Base-by-base conservation (phyloP, 2,329 filamentous ascomycete genomes). In the Penicillium oxalicum region DNA sequence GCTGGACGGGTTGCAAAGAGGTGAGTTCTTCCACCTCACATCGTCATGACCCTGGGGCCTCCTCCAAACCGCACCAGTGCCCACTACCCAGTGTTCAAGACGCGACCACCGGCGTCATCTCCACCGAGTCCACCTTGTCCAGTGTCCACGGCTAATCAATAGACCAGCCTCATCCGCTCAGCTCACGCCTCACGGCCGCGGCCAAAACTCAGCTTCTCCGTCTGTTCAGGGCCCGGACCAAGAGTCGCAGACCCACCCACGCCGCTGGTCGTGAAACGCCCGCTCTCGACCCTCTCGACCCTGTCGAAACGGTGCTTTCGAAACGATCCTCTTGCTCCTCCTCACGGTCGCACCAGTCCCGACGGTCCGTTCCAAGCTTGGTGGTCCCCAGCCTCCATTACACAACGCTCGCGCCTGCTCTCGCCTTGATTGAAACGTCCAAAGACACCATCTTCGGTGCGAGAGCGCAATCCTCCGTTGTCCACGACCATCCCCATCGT, bases 211-310 rank as follows among this genome's bases (percentile, higher is more conserved):
- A 32, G 29, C 29, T 11, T 32, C 3, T 32, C 11, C 29, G 29
- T 11, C 29, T 32, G 29, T 32, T 32, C 29, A 32, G 29, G 29
- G 29, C 29, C 11, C 11, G 29, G 11, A 11, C 74, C 77, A 18
- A 18, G 18, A 18, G 18, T 18, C 18, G 18, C 67, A 72, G 74
- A 61, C 76, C 71, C 29, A 71, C 68, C 47, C 65, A 69, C 67
- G 72, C 74, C 60, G 75, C 72, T 28, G 71, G 68, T 48, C 65
- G 70, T 58, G 76, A 75, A 50, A 75, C 77, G 47, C 42, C 51
- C 40, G 47, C 44, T 51, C 51, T 53, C 40, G 75, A 75, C 76
- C 71, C 74, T n/a, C 68, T 34, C 24, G 40, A 41, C 40, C 12
- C 40, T 41, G n/a, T 34, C 24, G 28, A 43, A 29, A n/a, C 40